Base-by-base conservation (phyloP, 2,329 filamentous ascomycete genomes). In the Pseudogymnoascus sp. region DNA sequence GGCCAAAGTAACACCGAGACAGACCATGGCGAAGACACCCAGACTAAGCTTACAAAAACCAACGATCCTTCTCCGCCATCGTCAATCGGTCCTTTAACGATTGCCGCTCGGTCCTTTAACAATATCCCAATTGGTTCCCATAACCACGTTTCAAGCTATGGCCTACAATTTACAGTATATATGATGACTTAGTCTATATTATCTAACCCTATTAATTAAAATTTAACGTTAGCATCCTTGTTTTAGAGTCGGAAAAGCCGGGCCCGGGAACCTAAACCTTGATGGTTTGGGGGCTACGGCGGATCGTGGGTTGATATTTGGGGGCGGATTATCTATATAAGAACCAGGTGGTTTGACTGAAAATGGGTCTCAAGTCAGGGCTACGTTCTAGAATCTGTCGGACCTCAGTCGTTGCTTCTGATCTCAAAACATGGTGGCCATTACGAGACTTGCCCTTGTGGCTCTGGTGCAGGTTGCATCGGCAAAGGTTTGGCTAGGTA, bases 401-500 rank as follows among this genome's bases (percentile, higher is more conserved):
- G 28, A 16, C 14, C 28, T 28, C n/a, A n/a, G n/a, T 28, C 22
- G 12, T 28, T 47, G 4, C 22, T 47, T 47, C 22, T 28, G 11
- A 16, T 47, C 9, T n/a, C 22, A 28, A 9, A 47, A 47, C 28
- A 47, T 63, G 64, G 30, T 58, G 62, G 11, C 37, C 37, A 37
- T 62, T 61, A 36, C 63, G 62, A 20, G 33, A 30, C 16, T 58
- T 61, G 6, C 36, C 58, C 58, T 61, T 33, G 57, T 62, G 60
- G 28, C 63, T 60, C n/a, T 62, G 60, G 16, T 65, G 65, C 41
- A 47, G 22, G 41, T 47, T 47, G 41, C 41, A 28, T 28, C 41
- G 11, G 41, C 41, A n/a, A 47, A 47, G 7, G 41, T 47, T 47
- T 47, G 41, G 41, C 22, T 47, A 47, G 41, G 41, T 47, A 47